Base-by-base conservation (phyloP, 495 filamentous ascomycete species). In the Penicillium antarcticum region DNA sequence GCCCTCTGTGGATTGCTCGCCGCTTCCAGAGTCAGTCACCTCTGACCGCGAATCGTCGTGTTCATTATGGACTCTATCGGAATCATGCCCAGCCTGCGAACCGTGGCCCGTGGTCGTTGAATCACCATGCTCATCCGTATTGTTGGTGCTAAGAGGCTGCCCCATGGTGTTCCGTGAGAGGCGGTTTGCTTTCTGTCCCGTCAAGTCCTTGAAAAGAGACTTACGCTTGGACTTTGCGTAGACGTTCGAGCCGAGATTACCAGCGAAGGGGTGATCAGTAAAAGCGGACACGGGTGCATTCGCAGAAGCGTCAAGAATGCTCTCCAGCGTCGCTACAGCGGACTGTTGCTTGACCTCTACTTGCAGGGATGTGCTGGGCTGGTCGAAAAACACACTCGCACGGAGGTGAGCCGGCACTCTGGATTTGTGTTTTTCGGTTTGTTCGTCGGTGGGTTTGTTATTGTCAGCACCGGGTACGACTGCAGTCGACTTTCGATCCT, bases 271-370 rank as follows among this genome's bases (percentile, higher is more conserved):
- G 67, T 98, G 94, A 62, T 97, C 91, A 0, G 90, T 96, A 60
- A 97, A 97, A 42, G 94, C 94, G 37, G 79, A 89, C 37, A 96
- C 89, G n/a, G 94, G 94, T 2, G 95, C 94, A 51, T 79, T 79
- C 3, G 91, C 88, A 4, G 94, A 96, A n/a, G 94, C 94, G 67
- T 97, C 89, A 9, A 98, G 78, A 38, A 98, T 94, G 60, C 85
- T 94, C 48, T 98, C 94, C 8, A 98, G 76, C 0, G 92, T 97
- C 31, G 81, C 86, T 55, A 91, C 90, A 13, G 92, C 89, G 40
- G 92, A 96, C 11, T 86, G 81, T 34, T 84, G 81, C 64, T 87
- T 90, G 21, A 92, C 69, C 52, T 91, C 79, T 16, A 95, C 65
- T 14, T 85, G 74, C 26, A 85, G 80, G 4, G 76, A 56, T 18